Conservation (phyloP, 192 early-diverging fungal genomes). For the Backusella luteola region DNA sequence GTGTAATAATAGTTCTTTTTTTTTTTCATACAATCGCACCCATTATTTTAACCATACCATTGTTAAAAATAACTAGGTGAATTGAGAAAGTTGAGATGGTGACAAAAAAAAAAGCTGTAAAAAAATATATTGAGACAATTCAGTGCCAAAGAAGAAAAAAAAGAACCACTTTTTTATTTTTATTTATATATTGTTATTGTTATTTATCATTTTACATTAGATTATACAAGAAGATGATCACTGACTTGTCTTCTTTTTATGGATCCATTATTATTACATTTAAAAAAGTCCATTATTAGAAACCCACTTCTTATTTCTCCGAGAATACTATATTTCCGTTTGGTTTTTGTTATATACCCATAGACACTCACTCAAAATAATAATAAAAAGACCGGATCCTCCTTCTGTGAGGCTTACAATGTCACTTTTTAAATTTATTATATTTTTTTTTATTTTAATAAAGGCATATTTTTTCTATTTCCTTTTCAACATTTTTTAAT, state of each 20-base stretch:
- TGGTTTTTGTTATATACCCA: background rate
- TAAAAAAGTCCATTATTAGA: background rate
- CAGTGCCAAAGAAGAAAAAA: too few relatives aligned
- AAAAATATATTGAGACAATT: background rate
- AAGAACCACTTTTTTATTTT: background rate
- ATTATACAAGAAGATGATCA: background rate
- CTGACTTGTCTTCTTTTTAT: background rate
- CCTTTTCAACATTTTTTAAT: background rate
- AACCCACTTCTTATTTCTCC: background rate
- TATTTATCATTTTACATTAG: background rate
- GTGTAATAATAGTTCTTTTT: too few relatives aligned
- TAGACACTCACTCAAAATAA: background rate
- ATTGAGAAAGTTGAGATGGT: background rate
- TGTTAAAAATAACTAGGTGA: background rate
- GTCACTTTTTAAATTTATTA: background rate
- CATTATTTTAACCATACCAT: too few relatives aligned
- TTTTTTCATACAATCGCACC: too few relatives aligned
- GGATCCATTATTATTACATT: background rate
- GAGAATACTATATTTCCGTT: constrained; percentile 4
- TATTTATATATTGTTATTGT: background rate
- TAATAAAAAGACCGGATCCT: background rate
- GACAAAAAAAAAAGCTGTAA: background rate
- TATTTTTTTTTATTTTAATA: background rate
- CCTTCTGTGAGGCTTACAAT: background rate
- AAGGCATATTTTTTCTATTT: background rate